Conservation (phyloP, 2,329 filamentous ascomycete species). For the Atkinsonella texensis region DNA sequence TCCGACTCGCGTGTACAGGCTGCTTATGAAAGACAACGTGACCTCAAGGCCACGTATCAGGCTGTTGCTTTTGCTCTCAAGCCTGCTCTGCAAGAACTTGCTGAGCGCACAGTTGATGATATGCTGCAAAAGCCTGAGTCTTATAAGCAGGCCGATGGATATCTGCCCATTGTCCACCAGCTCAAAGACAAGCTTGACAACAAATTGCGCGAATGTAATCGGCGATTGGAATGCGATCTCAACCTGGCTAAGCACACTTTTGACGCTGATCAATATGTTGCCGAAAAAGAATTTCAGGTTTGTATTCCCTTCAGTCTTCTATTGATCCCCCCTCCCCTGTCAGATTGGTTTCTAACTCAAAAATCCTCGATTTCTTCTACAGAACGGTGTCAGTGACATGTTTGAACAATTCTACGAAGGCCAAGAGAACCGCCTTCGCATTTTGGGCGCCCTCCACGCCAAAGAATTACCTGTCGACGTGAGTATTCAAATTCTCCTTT, state of each 20-base stretch:
- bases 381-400: slow-evolving; percentile 27
- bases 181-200: slow-evolving; percentile 27
- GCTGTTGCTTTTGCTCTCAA: slow-evolving; percentile 51
- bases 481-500: slow-evolving; percentile 18
- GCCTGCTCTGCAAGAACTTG: slow-evolving; percentile 52
- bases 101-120: slow-evolving; percentile 45
- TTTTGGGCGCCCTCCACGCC: slow-evolving; percentile 30
- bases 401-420: slow-evolving; percentile 31
- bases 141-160: slow-evolving; percentile 42
- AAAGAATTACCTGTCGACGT: slow-evolving; percentile 36
- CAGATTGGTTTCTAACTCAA: background rate
- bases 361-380: slow-evolving; percentile 1
- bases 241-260: slow-evolving; percentile 27
- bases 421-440: slow-evolving; percentile 33
- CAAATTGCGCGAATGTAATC: slow-evolving; percentile 19
- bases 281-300: slow-evolving; percentile 27
- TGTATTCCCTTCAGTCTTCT: slow-evolving; percentile 13
- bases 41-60: slow-evolving; percentile 54
- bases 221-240: slow-evolving; percentile 22
- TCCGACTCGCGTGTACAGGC: slow-evolving; percentile 42
- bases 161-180: slow-evolving; percentile 35
- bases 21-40: slow-evolving; percentile 50
- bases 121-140: slow-evolving; percentile 41
- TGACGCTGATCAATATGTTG: slow-evolving; percentile 20
- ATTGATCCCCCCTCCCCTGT: background rate